Base-by-base conservation (phyloP, 2,329 filamentous ascomycete genomes). In the Ophiostoma novo-ulmi region DNA sequence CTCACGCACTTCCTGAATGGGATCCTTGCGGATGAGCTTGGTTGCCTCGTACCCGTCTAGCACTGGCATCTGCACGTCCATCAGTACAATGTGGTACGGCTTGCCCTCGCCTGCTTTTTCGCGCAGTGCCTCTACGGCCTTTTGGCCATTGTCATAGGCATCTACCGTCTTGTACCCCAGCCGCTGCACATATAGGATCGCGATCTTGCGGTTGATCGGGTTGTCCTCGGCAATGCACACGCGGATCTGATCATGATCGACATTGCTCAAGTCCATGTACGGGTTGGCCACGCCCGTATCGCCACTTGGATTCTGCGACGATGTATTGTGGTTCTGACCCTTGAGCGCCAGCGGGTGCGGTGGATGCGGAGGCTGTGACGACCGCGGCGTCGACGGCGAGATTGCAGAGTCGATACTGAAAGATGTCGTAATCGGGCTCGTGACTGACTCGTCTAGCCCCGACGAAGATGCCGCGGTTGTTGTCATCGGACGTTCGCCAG, bases 141-240 rank as follows among this genome's bases (percentile, higher is more conserved):
- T 92, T 73, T 91, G 85, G 0, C 94, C 94, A 77, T 98, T 96
- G 73, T 93, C 92, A 77, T 93, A 97, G 0, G 94, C 93, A 78
- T 94, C 91, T 69, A 95, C 93, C 52, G 83, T 82, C 71, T 88
- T 86, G 79, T 97, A 94, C 1, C 94, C 93, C 11, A 98, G 85
- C 71, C 92, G 91, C 75, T 90, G 88, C 70, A 96, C 91, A 75
- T 97, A 97, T 75, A 93, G 92, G 68, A 97, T 92, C 0, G 94
- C 94, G 75, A 97, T 97, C 78, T 91, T 93, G 77, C 96, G 92
- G 76, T 97, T 97, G 81, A 97, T 97, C 3, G 90, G 87, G 75
- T 97, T 97, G 81, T 98, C 94, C 77, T 98, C 94, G 0, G 94
- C 94, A 71, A 98, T 94, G 79, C 93, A 97, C 39, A 98, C 89